Conservation (phyloP, 1,139 yeast species). For the Yamadazyma sp. region DNA sequence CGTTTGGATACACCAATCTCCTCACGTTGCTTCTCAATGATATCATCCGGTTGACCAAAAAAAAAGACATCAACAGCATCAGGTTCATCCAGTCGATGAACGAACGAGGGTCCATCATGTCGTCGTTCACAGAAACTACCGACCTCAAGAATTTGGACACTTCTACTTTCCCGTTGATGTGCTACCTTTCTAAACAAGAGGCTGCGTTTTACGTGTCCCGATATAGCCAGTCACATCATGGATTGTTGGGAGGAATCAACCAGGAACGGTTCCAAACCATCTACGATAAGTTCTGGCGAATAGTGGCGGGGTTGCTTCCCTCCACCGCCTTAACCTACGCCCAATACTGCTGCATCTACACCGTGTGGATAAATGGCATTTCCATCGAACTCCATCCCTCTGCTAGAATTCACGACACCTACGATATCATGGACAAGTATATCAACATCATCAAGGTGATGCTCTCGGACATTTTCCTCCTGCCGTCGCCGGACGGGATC, state of each 20-base stretch:
- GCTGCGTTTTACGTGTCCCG: conserved; percentile 12
- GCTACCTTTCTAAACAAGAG: conserved; percentile 24
- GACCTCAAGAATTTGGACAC: conserved; percentile 3
- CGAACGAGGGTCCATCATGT: conserved; percentile 12
- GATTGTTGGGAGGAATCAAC: conserved; percentile 24
- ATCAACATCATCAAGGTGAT: conserved; percentile 31
- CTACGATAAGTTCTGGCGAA: conserved; percentile 12
- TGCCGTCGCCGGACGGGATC: conserved; percentile 43
- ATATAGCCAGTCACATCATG: conserved; percentile 4
- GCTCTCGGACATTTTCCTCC: conserved; percentile 38
- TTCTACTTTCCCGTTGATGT: conserved; percentile 13
- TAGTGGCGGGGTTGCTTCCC: conserved; percentile 26
- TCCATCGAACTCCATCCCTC: conserved; percentile 10
- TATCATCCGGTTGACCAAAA: conserved; percentile 11
- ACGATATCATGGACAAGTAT: conserved; percentile 9
- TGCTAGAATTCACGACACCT: conserved; percentile 14
- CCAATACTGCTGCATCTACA: conserved; percentile 12
- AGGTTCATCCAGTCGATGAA: conserved; percentile 13
- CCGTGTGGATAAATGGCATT: conserved; percentile 14
- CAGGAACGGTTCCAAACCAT: conserved; percentile 23
- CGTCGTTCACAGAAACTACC: conserved; percentile 10
- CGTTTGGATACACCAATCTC: conserved; percentile 13
- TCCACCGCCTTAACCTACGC: conserved; percentile 6
- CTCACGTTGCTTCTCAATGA: conserved; percentile 11
- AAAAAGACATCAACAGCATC: conserved; percentile 7